Evolutionary conservation across 192 early-diverging fungal species (phyloP).

Genomic region (Coemansia sp.): DNA sequence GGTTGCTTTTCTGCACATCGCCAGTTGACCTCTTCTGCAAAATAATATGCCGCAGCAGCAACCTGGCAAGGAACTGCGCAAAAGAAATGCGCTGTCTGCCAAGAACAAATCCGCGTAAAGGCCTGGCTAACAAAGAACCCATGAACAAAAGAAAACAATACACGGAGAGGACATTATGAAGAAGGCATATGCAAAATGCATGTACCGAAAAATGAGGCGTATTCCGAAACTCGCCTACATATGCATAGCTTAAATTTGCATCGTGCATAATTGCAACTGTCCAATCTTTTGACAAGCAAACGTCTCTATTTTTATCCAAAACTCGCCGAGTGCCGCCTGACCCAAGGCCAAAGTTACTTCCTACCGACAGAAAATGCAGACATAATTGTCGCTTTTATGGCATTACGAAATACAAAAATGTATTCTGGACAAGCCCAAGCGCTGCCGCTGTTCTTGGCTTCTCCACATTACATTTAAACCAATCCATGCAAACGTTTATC

Average conservation of each 20-base stretch:
- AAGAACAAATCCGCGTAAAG: not conserved
- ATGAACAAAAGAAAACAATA: slow-evolving; percentile 9
- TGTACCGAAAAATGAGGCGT: slow-evolving; percentile 14
- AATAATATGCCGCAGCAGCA: slow-evolving; percentile 1
- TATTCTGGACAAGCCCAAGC: too few relatives aligned
- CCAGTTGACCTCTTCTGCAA: not conserved
- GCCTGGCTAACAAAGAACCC: not conserved
- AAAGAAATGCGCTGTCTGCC: not conserved
- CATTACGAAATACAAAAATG: too few relatives aligned
- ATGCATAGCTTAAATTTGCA: slow-evolving; percentile 43
- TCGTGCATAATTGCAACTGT: slow-evolving; percentile 8
- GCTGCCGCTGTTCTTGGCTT: too few relatives aligned
- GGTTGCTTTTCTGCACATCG: not conserved
- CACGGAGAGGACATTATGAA: not conserved
- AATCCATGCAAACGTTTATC: too few relatives aligned
- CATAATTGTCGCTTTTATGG: too few relatives aligned
- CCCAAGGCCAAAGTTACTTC: not conserved
- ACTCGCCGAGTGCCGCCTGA: not conserved
- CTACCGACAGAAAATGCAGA: not conserved
- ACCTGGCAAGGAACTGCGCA: not conserved
- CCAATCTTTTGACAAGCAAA: not conserved
- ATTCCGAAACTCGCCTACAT: slow-evolving; percentile 7
- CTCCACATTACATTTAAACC: too few relatives aligned
- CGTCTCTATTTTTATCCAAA: slow-evolving; percentile 1
- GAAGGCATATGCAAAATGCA: slow-evolving; percentile 9